Evolutionary conservation across 768 basidiomycete genomes (phyloP).

Genomic region (Artomyces pyxidatus): DNA sequence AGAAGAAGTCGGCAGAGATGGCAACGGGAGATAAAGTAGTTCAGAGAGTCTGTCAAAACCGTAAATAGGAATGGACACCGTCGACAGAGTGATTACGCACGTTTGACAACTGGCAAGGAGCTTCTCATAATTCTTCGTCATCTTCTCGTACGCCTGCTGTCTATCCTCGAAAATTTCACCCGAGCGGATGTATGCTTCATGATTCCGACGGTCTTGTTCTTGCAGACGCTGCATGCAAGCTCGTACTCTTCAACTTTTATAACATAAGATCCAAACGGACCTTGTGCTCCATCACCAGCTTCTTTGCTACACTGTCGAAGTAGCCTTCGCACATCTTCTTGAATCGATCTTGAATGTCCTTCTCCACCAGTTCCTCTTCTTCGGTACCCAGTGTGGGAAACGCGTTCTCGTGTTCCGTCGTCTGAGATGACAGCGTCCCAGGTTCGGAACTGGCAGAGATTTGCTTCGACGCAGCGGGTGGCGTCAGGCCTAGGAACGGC

Average conservation of each 20-base stretch:
- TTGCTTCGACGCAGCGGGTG: conserved; percentile 47
- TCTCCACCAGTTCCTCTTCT: conserved; percentile 73
- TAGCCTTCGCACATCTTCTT: conserved; percentile 91
- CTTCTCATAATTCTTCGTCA: conserved; percentile 94
- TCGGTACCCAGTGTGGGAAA: conserved; percentile 39
- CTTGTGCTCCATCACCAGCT: conserved; percentile 85
- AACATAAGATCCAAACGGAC: conserved; percentile 32
- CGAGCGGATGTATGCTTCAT: conserved; percentile 98
- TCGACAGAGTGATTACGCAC: conserved; percentile 33
- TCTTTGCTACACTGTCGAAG: conserved; percentile 87
- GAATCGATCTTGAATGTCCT: conserved; percentile 81
- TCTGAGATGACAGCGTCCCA: conserved; percentile 41
- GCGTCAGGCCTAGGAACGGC: conserved; percentile 76
- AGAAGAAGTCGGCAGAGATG: conserved; percentile 73
- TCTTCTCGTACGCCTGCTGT: conserved; percentile 97
- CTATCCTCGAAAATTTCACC: conserved; percentile 99
- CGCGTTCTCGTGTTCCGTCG: conserved; percentile 19
- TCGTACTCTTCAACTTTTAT: too few species aligned
- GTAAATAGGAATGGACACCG: not conserved
- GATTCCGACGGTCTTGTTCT: conserved; percentile 94
- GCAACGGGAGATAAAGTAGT: conserved; percentile 75
- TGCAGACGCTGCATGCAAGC: conserved; percentile 63
- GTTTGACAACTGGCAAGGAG: conserved; percentile 81
- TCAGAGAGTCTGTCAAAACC: conserved; percentile 66
- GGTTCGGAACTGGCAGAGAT: conserved; percentile 46